Evolutionary conservation across 768 basidiomycete species (phyloP), one percentile per base, ranked within the genome.

Genomic region (Mycena alexandri): DNA sequence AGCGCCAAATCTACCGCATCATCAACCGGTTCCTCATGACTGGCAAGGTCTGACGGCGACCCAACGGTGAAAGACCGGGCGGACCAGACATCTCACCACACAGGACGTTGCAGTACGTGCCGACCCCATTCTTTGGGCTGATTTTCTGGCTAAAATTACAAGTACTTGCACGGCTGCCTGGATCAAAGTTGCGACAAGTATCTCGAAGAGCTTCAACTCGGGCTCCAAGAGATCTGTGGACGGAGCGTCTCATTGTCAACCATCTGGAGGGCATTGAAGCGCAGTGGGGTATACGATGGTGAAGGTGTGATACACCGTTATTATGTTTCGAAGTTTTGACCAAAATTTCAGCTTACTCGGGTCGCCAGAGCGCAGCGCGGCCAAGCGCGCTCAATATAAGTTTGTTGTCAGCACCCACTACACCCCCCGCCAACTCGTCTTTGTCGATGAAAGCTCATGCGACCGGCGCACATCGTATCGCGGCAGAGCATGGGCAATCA

Each of bases 141-240:
- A n/a, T n/a, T n/a, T n/a, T n/a, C n/a, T n/a, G n/a, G n/a, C n/a
- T n/a, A n/a, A n/a, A n/a, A n/a, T n/a, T n/a, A 24, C 9, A 34
- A 58, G 56, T 69, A 51, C 21, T 38, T 69, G 16, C 61, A 57
- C 4, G 58, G 58, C 5, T 55, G 25, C 25, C 62, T 74, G 25
- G 63, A 69, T 25, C 33, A 50, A 14, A 61, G 34, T 22, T 77
- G 76, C n/a, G 76, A 79, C 58, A 73, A 75, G 17, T 76, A 69
- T 33, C 71, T 79, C 7, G 59, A 71, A 24, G 80, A 81, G 69
- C 57, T 80, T 21, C 75, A 71, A 51, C 55, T 70, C 0, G 59
- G 64, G 14, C 67, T 80, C 8, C 25, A 46, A 29, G 71, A 69
- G 8, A 60, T 25, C 2, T 72, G 68, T 50, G 76, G 73, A 2